Evolutionary conservation across 1,139 yeast genomes (phyloP).

Genomic region (Diutina siamensis): DNA sequence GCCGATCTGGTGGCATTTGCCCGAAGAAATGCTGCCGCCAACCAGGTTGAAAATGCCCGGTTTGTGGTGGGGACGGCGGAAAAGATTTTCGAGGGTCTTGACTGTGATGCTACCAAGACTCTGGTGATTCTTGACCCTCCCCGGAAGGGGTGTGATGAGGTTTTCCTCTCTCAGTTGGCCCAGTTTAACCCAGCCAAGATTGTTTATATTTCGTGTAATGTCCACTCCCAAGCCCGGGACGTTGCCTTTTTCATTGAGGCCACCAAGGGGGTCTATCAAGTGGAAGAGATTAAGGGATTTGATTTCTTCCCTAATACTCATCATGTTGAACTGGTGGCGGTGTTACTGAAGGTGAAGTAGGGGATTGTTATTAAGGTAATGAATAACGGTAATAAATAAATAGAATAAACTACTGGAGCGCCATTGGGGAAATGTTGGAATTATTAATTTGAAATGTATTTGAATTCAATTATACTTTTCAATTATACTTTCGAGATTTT

Average conservation of each 20-base stretch:
- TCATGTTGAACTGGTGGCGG: conserved; percentile 94
- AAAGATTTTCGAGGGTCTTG: conserved; percentile 68
- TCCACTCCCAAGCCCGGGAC: conserved; percentile 95
- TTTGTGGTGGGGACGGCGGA: conserved; percentile 93
- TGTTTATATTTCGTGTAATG: conserved; percentile 92
- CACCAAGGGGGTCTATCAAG: conserved; percentile 52
- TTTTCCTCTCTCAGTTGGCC: conserved; percentile 73
- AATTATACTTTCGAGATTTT: too few species aligned
- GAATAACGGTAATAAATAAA: too few species aligned
- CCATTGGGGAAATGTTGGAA: too few species aligned
- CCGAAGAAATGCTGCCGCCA: conserved; percentile 61
- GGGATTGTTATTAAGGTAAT: too few species aligned
- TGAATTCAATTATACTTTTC: too few species aligned
- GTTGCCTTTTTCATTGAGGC: conserved; percentile 68
- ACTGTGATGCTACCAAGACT: conserved; percentile 58
- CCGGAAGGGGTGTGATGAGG: conserved; percentile 89
- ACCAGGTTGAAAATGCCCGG: conserved; percentile 63
- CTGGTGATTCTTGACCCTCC: conserved; percentile 95
- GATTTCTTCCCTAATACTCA: conserved; percentile 98
- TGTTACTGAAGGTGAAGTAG: conserved; percentile 30
- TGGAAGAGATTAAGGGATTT: conserved; percentile 84
- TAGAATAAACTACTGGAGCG: too few species aligned
- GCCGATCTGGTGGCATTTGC: conserved; percentile 90
- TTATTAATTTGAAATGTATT: too few species aligned
- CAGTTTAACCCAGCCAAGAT: conserved; percentile 75